phyloP scores from a whole-genome alignment of 768 basidiomycete species.

The Lepiota subincarnata region DNA sequence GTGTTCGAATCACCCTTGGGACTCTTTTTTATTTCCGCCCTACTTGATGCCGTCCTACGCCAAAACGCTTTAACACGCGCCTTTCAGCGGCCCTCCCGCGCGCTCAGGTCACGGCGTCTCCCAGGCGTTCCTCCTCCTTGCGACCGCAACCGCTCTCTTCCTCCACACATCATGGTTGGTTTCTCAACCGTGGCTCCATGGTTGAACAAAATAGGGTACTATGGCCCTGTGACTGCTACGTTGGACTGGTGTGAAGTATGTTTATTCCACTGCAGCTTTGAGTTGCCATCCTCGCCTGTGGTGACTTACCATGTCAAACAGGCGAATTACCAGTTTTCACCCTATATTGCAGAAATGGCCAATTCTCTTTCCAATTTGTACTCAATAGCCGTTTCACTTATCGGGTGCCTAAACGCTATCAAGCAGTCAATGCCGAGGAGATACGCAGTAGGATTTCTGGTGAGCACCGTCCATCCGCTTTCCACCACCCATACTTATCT shows the following conservation, averaged over 20 bases:
- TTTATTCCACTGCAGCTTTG: neutral
- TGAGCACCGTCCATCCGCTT: slow-evolving; percentile 18
- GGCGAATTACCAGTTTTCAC: slow-evolving; percentile 75
- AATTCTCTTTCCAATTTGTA: slow-evolving; percentile 73
- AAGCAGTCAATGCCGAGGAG: slow-evolving; percentile 36
- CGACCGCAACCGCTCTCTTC: slow-evolving; percentile 3
- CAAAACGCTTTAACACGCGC: neutral
- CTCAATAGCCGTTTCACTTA: slow-evolving; percentile 49
- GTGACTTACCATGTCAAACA: slow-evolving; percentile 23
- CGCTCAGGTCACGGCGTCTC: neutral
- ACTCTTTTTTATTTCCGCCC: slow-evolving; percentile 1
- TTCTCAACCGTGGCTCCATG: slow-evolving; percentile 29
- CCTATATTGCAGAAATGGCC: slow-evolving; percentile 73
- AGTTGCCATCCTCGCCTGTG: neutral
- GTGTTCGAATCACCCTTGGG: slow-evolving; percentile 19
- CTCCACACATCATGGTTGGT: slow-evolving; percentile 26
- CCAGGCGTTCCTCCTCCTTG: neutral
- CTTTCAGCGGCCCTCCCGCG: neutral
- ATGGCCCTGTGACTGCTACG: slow-evolving; percentile 66
- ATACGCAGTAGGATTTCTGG: slow-evolving; percentile 39
- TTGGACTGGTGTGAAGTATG: slow-evolving; percentile 72
- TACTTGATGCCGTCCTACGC: neutral
- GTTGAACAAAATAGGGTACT: slow-evolving; percentile 39
- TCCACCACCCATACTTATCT: neutral
- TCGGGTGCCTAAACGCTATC: slow-evolving; percentile 36